Evolutionary conservation across 441 rosid species (phyloP).

Genomic region (Adansonia grandidieri): DNA sequence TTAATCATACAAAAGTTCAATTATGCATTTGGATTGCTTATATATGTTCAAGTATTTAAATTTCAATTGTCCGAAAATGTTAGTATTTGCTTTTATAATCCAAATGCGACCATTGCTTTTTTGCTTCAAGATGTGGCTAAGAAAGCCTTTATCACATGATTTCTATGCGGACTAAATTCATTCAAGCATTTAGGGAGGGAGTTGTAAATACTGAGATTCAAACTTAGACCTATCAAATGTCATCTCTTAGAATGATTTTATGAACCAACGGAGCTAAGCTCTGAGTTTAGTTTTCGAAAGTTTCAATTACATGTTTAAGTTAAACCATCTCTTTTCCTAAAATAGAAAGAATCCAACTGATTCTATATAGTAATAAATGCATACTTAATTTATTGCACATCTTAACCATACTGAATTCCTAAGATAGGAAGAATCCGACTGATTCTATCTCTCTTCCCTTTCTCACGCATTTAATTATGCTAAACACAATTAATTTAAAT

Average conservation of each 20-base stretch:
- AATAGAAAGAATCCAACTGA: background rate
- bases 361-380: background rate
- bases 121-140: background rate
- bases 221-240: too few species aligned
- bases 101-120: background rate
- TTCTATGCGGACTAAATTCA: background rate
- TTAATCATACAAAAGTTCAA: background rate
- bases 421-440: background rate
- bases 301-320: background rate
- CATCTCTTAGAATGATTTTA: too few species aligned
- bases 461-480: background rate
- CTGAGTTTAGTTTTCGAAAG: background rate
- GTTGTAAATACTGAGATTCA: too few species aligned
- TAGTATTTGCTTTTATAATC: background rate
- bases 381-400: slow-evolving; percentile 1
- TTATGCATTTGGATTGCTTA: background rate
- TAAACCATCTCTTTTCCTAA: background rate
- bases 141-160: background rate
- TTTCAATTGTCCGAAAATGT: background rate
- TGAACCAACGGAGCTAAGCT: too few species aligned
- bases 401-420: background rate
- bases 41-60: background rate
- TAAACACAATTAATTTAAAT: background rate
- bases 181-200: background rate
- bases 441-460: background rate